Conservation (phyloP, 441 rosid species). For the Mallotus repandus region DNA sequence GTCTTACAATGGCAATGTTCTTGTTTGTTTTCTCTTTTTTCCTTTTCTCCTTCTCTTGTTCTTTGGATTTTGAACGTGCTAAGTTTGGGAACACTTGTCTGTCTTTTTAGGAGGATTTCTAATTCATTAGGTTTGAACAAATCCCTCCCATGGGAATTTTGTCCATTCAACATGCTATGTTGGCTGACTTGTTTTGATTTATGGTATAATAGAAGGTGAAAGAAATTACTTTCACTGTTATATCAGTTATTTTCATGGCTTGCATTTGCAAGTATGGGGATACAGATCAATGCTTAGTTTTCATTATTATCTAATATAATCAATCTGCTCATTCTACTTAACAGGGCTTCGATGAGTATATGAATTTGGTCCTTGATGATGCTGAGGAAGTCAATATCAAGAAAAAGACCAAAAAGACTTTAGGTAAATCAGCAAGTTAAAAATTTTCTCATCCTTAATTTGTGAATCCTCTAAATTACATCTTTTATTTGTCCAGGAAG, state of each 20-base stretch:
- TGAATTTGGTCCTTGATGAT: conserved; percentile 89
- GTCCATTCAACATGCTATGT: background rate
- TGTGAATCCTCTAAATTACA: conserved; percentile 12
- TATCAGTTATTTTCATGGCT: background rate
- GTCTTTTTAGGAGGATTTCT: background rate
- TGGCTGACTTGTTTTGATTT: background rate
- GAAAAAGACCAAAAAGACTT: conserved; percentile 74
- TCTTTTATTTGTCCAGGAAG: conserved; percentile 50
- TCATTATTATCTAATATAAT: background rate
- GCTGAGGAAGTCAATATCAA: conserved; percentile 89
- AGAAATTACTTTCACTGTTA: background rate
- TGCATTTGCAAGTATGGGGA: background rate
- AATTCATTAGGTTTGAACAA: background rate
- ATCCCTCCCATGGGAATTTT: background rate
- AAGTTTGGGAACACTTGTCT: background rate
- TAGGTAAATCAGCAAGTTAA: conserved; percentile 41
- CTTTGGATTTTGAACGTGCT: background rate
- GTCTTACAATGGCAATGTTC: background rate
- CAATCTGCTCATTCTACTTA: conserved; percentile 11
- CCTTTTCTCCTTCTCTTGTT: background rate
- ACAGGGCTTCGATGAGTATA: conserved; percentile 94
- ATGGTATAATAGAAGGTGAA: background rate
- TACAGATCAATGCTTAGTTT: background rate
- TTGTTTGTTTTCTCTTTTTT: background rate
- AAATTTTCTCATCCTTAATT: background rate